A percentile compares a stretch with the other conserved stretches of the same genome.
Evolutionary conservation across 305 asterid genomes (phyloP).

Genomic region (Ilex paraguariensis): DNA sequence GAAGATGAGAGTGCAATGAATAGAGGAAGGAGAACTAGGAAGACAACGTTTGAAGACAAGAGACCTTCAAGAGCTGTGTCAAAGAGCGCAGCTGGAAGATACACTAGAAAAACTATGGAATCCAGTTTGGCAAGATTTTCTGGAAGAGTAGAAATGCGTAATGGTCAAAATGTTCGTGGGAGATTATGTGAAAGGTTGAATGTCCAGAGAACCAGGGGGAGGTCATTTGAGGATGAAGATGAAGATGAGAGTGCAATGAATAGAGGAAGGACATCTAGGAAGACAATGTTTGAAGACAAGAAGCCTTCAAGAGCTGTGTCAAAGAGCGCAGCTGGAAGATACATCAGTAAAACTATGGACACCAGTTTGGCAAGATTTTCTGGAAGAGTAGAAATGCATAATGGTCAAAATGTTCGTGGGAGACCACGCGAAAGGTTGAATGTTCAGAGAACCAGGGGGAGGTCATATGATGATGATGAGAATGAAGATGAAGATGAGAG

Average conservation of each 20-base stretch:
- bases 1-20: background rate
- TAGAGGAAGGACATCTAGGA: constrained; percentile 1
- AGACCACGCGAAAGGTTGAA: background rate
- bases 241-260: background rate
- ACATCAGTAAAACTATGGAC: background rate
- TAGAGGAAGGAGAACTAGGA: background rate
- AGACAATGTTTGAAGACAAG: background rate
- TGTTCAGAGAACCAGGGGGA: background rate
- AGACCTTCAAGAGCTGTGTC: background rate
- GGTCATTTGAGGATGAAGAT: background rate
- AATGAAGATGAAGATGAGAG: background rate
- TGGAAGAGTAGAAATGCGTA: background rate
- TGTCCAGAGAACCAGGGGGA: background rate
- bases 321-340: background rate
- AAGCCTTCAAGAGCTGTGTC: background rate
- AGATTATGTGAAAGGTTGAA: background rate
- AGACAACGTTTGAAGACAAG: background rate
- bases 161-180: background rate
- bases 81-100: background rate
- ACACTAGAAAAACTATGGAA: background rate
- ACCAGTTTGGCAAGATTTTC: background rate
- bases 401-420: background rate
- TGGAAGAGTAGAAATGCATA: background rate
- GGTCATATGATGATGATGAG: background rate
- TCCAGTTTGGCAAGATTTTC: background rate